These are phyloP conservation scores for Omphalea diandra DNA, from an alignment of 441 rosid genomes.

Conservation along the genomic window DNA sequence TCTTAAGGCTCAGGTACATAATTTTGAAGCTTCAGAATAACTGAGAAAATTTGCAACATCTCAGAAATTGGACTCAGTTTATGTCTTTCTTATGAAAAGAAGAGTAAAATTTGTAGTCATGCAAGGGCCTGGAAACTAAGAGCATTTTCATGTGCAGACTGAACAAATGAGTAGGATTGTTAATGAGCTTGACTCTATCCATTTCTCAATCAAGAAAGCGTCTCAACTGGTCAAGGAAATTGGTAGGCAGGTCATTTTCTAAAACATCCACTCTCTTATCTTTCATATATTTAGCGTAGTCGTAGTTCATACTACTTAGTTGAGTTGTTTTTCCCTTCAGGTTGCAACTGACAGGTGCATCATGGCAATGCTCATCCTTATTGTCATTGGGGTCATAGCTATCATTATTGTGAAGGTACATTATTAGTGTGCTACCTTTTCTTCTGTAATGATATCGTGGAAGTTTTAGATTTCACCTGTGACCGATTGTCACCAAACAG, in stretches of 20 bases:
- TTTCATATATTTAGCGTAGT: conserved; percentile 11
- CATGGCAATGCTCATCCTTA: conserved; percentile 78
- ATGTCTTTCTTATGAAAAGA: conserved; percentile 1
- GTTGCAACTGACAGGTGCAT: conserved; percentile 96
- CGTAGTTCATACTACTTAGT: conserved; percentile 25
- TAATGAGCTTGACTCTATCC: conserved; percentile 92
- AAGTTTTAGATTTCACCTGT: background rate
- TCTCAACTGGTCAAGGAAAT: conserved; percentile 92
- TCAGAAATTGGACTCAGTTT: conserved; percentile 13
- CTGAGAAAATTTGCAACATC: conserved; percentile 13
- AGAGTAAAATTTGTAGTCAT: background rate
- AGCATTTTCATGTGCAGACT: conserved; percentile 51
- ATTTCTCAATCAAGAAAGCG: conserved; percentile 94
- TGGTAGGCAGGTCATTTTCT: conserved; percentile 92
- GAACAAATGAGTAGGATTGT: conserved; percentile 98
- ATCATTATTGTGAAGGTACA: conserved; percentile 88
- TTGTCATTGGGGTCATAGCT: conserved; percentile 79
- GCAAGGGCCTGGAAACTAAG: conserved; percentile 22
- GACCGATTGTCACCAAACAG: background rate
- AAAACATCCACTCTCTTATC: conserved; percentile 27
- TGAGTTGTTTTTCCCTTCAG: conserved; percentile 34
- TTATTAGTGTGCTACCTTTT: background rate
- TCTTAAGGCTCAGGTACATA: conserved; percentile 89
- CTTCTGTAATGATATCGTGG: background rate
- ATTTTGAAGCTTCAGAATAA: conserved; percentile 14